phyloP scores from a whole-genome alignment of 306 rosid genomes.

The Sesbania bispinosa region DNA sequence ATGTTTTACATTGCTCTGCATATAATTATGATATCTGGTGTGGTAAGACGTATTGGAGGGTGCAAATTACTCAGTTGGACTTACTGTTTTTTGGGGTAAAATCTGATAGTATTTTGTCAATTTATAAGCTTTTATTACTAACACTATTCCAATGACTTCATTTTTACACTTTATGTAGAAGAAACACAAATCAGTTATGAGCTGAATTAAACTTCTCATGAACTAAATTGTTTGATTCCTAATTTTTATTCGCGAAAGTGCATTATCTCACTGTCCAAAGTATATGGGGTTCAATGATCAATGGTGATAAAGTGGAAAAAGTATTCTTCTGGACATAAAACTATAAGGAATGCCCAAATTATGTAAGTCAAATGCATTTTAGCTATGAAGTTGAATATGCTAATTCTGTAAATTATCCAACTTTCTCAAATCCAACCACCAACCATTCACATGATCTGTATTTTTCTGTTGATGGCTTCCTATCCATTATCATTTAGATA shows the following conservation, averaged over 20 bases:
- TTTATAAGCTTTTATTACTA: not conserved
- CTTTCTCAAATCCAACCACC: not conserved
- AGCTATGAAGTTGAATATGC: not conserved
- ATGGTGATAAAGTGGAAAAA: not conserved
- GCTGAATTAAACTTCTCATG: not conserved
- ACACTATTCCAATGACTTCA: not conserved
- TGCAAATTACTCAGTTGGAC: not conserved
- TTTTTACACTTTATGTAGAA: not conserved
- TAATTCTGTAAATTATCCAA: not conserved
- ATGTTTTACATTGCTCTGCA: not conserved
- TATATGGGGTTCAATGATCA: not conserved
- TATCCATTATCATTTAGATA: not conserved
- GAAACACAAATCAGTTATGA: not conserved
- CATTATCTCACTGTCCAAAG: not conserved
- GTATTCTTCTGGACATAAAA: not conserved
- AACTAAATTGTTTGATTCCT: not conserved
- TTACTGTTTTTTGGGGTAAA: not conserved
- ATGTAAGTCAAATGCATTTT: not conserved
- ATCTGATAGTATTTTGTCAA: not conserved
- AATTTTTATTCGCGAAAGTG: not conserved
- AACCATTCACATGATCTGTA: not conserved
- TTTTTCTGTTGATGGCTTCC: slow-evolving; percentile 9
- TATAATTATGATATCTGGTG: not conserved
- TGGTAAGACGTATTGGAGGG: not conserved
- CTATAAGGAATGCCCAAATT: not conserved